phyloP scores from a whole-genome alignment of 371 early-diverging fungal species.

The Apophysomyces variabilis region DNA sequence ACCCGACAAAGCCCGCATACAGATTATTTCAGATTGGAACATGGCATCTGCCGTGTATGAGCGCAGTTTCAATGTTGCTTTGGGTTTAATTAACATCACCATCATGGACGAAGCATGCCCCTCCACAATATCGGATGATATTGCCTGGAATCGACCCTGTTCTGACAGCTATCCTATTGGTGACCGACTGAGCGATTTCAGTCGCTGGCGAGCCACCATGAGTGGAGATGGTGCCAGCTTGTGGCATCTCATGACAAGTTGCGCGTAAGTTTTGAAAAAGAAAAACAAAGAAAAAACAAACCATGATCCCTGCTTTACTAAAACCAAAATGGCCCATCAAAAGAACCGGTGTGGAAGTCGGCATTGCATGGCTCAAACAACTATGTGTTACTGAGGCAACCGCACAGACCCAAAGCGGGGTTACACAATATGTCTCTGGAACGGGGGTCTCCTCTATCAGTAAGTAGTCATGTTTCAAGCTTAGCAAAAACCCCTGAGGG shows the following conservation, averaged over 20 bases:
- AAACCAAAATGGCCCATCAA: not conserved
- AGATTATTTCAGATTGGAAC: slow-evolving; percentile 81
- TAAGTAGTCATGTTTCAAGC: slow-evolving; percentile 25
- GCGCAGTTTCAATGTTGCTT: slow-evolving; percentile 83
- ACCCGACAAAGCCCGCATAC: slow-evolving; percentile 63
- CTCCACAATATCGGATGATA: slow-evolving; percentile 26
- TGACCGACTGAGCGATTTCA: slow-evolving; percentile 86
- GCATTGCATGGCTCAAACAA: slow-evolving; percentile 92
- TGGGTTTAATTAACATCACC: slow-evolving; percentile 87
- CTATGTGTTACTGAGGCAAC: slow-evolving; percentile 66
- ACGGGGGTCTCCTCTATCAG: slow-evolving; percentile 86
- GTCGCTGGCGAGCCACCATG: slow-evolving; percentile 80
- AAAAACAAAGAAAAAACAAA: not conserved
- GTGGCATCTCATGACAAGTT: slow-evolving; percentile 95
- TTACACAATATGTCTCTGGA: slow-evolving; percentile 73
- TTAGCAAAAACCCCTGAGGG: too few relatives aligned
- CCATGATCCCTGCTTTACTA: not conserved
- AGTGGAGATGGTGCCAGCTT: slow-evolving; percentile 81
- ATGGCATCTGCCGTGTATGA: slow-evolving; percentile 84
- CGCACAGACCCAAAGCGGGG: slow-evolving; percentile 44
- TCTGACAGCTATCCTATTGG: slow-evolving; percentile 72
- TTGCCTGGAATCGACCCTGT: slow-evolving; percentile 86
- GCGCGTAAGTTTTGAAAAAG: slow-evolving; percentile 54
- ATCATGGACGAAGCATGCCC: slow-evolving; percentile 72
- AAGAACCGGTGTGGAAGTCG: slow-evolving; percentile 83